Conservation (phyloP, 2,329 filamentous ascomycete genomes). For the Sclerotinia borealis region DNA sequence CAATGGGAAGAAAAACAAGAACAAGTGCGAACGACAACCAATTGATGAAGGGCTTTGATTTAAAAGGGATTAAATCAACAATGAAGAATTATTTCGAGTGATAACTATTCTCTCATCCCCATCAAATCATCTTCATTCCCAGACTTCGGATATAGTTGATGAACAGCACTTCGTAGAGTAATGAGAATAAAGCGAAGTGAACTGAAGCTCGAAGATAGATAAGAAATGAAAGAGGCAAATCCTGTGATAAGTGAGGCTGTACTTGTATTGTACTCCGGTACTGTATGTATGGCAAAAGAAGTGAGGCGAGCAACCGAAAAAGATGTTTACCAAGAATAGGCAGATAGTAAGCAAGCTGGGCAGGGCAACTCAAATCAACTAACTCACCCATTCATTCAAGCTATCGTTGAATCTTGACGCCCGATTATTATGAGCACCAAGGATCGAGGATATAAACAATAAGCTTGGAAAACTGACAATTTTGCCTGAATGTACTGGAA, state of each 20-base stretch:
- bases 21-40: background rate
- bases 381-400: too few relatives aligned
- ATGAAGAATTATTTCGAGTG: background rate
- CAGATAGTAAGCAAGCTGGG: too few relatives aligned
- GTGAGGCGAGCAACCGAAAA: slow-evolving; percentile 12
- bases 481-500: too few relatives aligned
- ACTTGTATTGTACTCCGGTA: too few relatives aligned
- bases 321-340: background rate
- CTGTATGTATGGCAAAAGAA: background rate
- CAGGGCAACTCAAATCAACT: too few relatives aligned
- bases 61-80: background rate
- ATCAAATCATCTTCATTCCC: background rate
- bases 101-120: too few relatives aligned
- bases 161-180: too few relatives aligned
- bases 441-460: too few relatives aligned
- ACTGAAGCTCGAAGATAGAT: background rate
- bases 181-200: background rate
- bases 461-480: too few relatives aligned
- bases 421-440: too few relatives aligned
- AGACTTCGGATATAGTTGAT: too few relatives aligned
- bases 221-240: background rate
- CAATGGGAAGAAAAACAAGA: background rate
- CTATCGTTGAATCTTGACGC: too few relatives aligned
- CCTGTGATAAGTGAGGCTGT: background rate
- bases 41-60: background rate